Conservation (phyloP, 192 early-diverging fungal genomes). For the Kickxella alabastrina region DNA sequence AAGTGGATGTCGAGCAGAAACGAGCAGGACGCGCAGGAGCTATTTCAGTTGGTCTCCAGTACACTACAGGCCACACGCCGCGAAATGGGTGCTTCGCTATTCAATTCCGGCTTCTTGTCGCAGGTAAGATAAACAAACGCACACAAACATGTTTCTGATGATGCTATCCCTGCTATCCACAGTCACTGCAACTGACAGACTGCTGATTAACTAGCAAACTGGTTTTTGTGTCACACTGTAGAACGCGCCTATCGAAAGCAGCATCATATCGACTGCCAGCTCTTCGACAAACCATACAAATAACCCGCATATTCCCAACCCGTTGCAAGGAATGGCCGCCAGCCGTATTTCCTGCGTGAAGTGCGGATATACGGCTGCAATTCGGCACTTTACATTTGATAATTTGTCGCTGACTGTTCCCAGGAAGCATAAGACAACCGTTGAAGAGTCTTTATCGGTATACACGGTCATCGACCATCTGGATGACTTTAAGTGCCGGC, state of each 20-base stretch:
- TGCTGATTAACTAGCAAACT: no score
- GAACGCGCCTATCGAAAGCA: conserved; percentile 19
- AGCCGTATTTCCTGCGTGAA: conserved; percentile 66
- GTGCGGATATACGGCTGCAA: conserved; percentile 71
- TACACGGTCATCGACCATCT: conserved; percentile 66
- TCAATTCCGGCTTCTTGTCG: conserved; percentile 28
- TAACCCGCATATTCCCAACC: conserved; percentile 28
- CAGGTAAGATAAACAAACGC: no score
- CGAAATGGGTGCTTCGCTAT: conserved; percentile 27
- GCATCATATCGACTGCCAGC: conserved; percentile 22
- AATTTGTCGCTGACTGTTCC: conserved; percentile 66
- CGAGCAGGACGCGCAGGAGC: conserved; percentile 64
- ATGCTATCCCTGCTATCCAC: no score
- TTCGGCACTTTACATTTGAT: conserved; percentile 69
- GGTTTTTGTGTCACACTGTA: no score
- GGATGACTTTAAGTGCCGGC: conserved; percentile 64
- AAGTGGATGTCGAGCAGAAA: conserved; percentile 52
- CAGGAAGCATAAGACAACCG: conserved; percentile 39
- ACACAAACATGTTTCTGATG: no score
- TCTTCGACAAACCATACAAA: neutral
- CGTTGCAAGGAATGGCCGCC: conserved; percentile 57
- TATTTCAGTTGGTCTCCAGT: conserved; percentile 57
- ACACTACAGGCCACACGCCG: conserved; percentile 31
- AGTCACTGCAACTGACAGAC: no score
- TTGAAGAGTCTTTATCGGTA: conserved; percentile 60